A percentile compares a stretch with the other conserved stretches of the same genome.
These are phyloP conservation scores for Beauveria scarabaeidicola DNA, from an alignment of 2,329 filamentous ascomycete species.

Conservation along the genomic window DNA sequence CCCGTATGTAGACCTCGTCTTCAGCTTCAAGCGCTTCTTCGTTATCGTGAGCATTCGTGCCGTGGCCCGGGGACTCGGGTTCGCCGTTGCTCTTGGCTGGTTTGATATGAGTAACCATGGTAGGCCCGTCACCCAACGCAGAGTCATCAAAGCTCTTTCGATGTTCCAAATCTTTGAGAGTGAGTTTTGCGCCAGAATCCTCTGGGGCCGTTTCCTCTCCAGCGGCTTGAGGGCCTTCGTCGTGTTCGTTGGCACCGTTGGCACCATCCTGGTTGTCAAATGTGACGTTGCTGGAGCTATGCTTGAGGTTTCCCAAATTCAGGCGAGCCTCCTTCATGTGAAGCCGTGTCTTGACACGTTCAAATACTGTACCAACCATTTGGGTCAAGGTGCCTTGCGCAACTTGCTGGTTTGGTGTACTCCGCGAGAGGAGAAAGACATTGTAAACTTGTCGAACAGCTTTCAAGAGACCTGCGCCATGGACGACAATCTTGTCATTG, in stretches of 20 bases:
- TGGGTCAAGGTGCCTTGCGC: constrained; percentile 95
- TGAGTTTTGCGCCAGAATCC: constrained; percentile 46
- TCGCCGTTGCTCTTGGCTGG: constrained; percentile 30
- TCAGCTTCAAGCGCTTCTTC: constrained; percentile 59
- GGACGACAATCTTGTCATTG: constrained; percentile 98
- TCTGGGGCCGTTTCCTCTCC: constrained; percentile 18
- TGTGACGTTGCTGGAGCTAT: constrained; percentile 43
- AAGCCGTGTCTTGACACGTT: constrained; percentile 79
- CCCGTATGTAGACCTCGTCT: constrained; percentile 93
- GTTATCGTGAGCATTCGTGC: constrained; percentile 37
- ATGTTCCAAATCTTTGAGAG: constrained; percentile 57
- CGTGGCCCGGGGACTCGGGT: constrained; percentile 24
- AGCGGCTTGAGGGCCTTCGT: constrained; percentile 22
- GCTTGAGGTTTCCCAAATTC: constrained; percentile 44
- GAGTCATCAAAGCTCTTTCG: constrained; percentile 63
- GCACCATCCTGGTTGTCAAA: constrained; percentile 34
- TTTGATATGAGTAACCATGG: constrained; percentile 57
- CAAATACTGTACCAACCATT: constrained; percentile 98
- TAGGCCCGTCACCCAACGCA: constrained; percentile 56
- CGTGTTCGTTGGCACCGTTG: constrained; percentile 30
- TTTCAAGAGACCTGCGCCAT: constrained; percentile 91
- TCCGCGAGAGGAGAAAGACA: constrained; percentile 92
- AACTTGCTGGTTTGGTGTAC: constrained; percentile 89
- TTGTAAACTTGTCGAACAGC: constrained; percentile 98
- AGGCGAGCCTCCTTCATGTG: constrained; percentile 77